Percentiles rank a stretch among this genome's conserved stretches.
These are phyloP conservation scores for Chloranthus sessilifolius DNA, from an alignment of 164 flowering plant genomes.

Conservation along the genomic window DNA sequence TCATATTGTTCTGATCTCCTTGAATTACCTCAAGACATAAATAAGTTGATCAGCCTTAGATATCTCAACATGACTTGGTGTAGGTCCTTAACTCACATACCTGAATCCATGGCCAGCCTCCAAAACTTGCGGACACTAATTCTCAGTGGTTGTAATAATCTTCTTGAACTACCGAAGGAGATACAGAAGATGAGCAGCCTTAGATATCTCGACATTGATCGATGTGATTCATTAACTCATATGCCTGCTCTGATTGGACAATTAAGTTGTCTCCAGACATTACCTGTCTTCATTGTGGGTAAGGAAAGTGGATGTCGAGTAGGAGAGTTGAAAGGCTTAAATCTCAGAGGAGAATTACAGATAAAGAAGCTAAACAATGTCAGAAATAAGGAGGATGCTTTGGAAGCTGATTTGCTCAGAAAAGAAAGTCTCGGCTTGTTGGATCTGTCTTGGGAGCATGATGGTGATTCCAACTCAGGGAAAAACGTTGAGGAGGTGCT, in stretches of 20 bases:
- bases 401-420: background rate
- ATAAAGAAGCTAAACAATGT: background rate
- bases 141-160: too few species aligned
- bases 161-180: background rate
- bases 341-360: background rate
- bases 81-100: too few species aligned
- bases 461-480: background rate
- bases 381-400: background rate
- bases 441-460: background rate
- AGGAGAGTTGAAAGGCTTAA: slow-evolving; percentile 3
- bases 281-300: background rate
- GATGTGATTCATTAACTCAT: background rate
- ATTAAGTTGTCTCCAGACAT: slow-evolving; percentile 1
- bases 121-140: too few species aligned
- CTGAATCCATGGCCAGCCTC: too few species aligned
- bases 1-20: too few species aligned
- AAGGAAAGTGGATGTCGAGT: background rate
- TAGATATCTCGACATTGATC: background rate
- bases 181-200: slow-evolving; percentile 1
- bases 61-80: too few species aligned
- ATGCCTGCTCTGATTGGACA: slow-evolving; percentile 1
- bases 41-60: too few species aligned
- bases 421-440: background rate
- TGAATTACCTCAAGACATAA: too few species aligned
- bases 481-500: background rate